Evolutionary conservation across 2,329 filamentous ascomycete species (phyloP).

Genomic region (Geosmithia putterillii): DNA sequence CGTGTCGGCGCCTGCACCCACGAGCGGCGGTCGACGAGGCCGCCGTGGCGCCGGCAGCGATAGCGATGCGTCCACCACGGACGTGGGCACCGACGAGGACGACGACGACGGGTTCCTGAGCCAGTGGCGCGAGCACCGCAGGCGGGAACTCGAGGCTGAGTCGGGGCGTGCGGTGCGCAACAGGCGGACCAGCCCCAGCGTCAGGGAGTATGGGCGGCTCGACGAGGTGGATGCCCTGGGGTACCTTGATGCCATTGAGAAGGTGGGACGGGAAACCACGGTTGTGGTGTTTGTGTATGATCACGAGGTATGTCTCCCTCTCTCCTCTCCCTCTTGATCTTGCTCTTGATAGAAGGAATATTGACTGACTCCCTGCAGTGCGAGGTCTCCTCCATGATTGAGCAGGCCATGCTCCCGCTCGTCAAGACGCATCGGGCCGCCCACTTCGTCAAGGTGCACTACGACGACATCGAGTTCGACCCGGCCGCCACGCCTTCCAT

Average conservation of each 20-base stretch:
- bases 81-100: conserved; percentile 40
- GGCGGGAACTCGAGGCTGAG: conserved; percentile 63
- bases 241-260: conserved; percentile 94
- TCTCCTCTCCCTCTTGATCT: background rate
- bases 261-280: conserved; percentile 64
- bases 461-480: conserved; percentile 89
- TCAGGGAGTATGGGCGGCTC: conserved; percentile 65
- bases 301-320: conserved; percentile 52
- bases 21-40: too few species aligned
- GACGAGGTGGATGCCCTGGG: conserved; percentile 80
- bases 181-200: conserved; percentile 63
- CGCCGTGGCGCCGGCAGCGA: conserved; percentile 11
- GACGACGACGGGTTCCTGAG: conserved; percentile 74
- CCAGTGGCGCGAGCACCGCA: conserved; percentile 71
- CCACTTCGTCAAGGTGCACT: conserved; percentile 85
- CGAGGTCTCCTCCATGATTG: conserved; percentile 64
- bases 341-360: too few species aligned
- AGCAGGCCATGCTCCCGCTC: conserved; percentile 63
- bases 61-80: conserved; percentile 31
- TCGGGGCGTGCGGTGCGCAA: conserved; percentile 41
- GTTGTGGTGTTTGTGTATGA: conserved; percentile 94
- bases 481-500: conserved; percentile 77
- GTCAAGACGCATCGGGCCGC: conserved; percentile 58
- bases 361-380: conserved; percentile 42
- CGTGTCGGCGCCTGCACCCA: background rate